A percentile compares a stretch with the other conserved stretches of the same genome.
phyloP scores from a whole-genome alignment of 495 filamentous ascomycete genomes.

The Neurospora tetraspora region DNA sequence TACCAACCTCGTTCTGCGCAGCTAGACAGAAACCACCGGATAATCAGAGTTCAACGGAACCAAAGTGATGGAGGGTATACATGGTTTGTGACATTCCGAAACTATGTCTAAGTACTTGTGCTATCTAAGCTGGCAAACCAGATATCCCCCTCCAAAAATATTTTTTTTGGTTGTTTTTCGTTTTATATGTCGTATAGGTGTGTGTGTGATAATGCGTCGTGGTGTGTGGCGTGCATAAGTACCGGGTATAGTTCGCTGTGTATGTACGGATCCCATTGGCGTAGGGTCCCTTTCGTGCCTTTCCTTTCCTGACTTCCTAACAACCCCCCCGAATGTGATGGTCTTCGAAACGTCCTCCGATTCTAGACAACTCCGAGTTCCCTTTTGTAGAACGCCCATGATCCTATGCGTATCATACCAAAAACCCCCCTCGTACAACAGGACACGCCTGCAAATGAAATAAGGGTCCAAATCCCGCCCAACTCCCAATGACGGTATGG shows the following conservation, averaged over 20 bases:
- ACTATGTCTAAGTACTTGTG: slow-evolving; percentile 12
- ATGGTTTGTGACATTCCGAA: slow-evolving; percentile 12
- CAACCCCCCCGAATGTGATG: neutral
- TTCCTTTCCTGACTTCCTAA: neutral
- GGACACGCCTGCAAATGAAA: neutral
- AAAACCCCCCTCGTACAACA: neutral
- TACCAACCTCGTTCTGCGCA: neutral
- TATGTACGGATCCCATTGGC: neutral
- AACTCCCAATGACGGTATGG: slow-evolving; percentile 12
- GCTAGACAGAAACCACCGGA: neutral
- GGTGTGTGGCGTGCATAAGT: neutral
- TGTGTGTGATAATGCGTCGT: neutral
- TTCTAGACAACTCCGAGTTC: neutral
- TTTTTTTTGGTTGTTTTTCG: slow-evolving; percentile 7
- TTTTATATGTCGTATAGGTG: neutral
- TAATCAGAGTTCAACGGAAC: neutral
- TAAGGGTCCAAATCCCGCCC: neutral
- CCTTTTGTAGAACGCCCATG: neutral
- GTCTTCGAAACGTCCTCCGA: neutral
- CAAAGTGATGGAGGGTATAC: neutral
- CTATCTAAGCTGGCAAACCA: slow-evolving; percentile 9
- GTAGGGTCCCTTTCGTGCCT: neutral
- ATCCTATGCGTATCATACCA: neutral
- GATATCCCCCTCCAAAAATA: slow-evolving; percentile 11
- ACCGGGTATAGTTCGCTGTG: neutral